Evolutionary conservation across 805 yeast genomes (phyloP), one percentile per base, ranked within the genome.

Genomic region (Kuraishia ogatae): DNA sequence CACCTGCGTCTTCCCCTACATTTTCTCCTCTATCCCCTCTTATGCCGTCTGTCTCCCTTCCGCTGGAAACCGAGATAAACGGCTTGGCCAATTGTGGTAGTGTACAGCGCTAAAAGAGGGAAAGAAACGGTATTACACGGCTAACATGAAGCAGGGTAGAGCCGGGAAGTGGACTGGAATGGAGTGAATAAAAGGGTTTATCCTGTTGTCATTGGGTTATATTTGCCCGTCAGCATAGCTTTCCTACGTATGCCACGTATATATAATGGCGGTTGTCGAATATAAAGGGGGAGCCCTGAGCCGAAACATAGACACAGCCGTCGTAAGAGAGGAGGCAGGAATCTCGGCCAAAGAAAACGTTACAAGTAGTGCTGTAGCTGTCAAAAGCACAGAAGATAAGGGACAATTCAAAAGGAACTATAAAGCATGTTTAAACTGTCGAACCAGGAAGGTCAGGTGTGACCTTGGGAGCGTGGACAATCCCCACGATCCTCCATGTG

Each of bases 341-440:
- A 5, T 35, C 13, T 15, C 43, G 17, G n/a, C 43, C 43, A 8
- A 35, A 15, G 43, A 35, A 3, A 11, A 35, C 43, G 13, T 35
- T 10, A 3, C 43, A 5, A 35, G 43, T 15, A 35, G 4, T 10
- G 43, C 43, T 3, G 4, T 35, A 35, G 43, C n/a, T 35, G 43
- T 35, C 4, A 35, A 11, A 35, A 35, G 13, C n/a, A 17, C 43
- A 35, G 43, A 35, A 8, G 43, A 35, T 17, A 35, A 35, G 43
- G 4, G 4, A 35, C 43, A 13, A 56, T 85, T 78, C 73, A 80
- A 74, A 60, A 72, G 97, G 59, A 82, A 83, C 58, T 92, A 88
- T 66, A 78, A 82, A 58, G 97, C 97, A 1, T 92, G 98, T 63
- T 69, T 88, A 52, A 88, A 84, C 69, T 92, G 98, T 66, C 79